These are phyloP conservation scores for Aspergillus brasiliensis DNA, from an alignment of 2,329 filamentous ascomycete genomes.

Conservation along the genomic window DNA sequence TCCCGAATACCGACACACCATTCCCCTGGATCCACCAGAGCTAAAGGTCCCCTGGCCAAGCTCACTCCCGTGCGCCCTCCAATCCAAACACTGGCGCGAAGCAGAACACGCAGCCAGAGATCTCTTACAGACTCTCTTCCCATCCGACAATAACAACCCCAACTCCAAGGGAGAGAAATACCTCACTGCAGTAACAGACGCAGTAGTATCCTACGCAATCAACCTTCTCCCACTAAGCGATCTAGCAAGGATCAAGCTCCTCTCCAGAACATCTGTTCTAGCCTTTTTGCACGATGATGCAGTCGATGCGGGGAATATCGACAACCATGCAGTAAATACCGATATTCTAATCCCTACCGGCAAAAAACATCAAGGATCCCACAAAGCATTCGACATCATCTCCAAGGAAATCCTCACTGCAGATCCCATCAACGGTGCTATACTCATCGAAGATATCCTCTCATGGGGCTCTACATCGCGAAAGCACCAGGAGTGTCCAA, in stretches of 20 bases:
- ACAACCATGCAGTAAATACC: no score
- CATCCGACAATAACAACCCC: no score
- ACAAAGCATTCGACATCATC: slow-evolving; percentile 4
- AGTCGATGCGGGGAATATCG: slow-evolving; percentile 5
- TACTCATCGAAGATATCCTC: slow-evolving; percentile 9
- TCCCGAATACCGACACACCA: not conserved
- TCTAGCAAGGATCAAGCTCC: slow-evolving; percentile 1
- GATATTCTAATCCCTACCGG: not conserved
- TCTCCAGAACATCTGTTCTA: slow-evolving; percentile 13
- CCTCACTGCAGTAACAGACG: slow-evolving; percentile 7
- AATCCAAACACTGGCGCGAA: slow-evolving; percentile 18
- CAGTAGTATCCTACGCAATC: slow-evolving; percentile 11
- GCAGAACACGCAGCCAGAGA: slow-evolving; percentile 10
- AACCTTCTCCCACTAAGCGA: slow-evolving; percentile 9
- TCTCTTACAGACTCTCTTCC: slow-evolving; percentile 1
- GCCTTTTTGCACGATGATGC: slow-evolving; percentile 20
- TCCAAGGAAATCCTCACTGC: slow-evolving; percentile 8
- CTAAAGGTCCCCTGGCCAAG: slow-evolving; percentile 16
- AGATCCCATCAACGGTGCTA: slow-evolving; percentile 3
- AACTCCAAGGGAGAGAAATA: not conserved
- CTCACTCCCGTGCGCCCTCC: slow-evolving; percentile 9
- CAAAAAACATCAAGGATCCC: not conserved
- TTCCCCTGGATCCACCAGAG: slow-evolving; percentile 8
- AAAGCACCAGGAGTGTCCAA: not conserved
- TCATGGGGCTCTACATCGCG: slow-evolving; percentile 9